A percentile compares a stretch with the other conserved stretches of the same genome.
These are phyloP conservation scores for Coprinopsis sp. DNA, from an alignment of 768 basidiomycete genomes.

Conservation along the genomic window DNA sequence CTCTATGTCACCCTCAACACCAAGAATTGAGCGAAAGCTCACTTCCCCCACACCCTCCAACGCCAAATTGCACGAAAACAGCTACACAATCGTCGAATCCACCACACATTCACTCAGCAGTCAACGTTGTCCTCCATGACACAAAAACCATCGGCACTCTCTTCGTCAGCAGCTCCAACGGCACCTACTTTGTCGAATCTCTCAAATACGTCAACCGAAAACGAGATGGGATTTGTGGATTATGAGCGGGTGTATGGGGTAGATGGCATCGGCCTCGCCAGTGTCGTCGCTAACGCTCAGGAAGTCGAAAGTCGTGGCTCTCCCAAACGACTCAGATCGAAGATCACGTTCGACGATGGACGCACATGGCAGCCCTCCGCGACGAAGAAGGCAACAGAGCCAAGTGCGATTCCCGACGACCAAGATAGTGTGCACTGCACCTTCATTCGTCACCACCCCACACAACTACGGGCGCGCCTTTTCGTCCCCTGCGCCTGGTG, in stretches of 20 bases:
- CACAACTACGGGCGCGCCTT: slow-evolving; percentile 95
- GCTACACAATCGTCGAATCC: slow-evolving; percentile 93
- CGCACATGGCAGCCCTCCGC: slow-evolving; percentile 63
- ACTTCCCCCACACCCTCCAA: slow-evolving; percentile 87
- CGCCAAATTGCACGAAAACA: slow-evolving; percentile 78
- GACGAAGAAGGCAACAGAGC: slow-evolving; percentile 61
- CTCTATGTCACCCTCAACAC: slow-evolving; percentile 87
- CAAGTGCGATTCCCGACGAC: slow-evolving; percentile 55
- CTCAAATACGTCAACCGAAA: slow-evolving; percentile 89
- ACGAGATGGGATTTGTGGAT: slow-evolving; percentile 85
- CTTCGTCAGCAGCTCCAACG: slow-evolving; percentile 94
- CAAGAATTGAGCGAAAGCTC: slow-evolving; percentile 78
- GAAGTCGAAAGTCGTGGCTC: slow-evolving; percentile 71
- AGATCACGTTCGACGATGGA: slow-evolving; percentile 89
- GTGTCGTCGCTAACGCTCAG: slow-evolving; percentile 76
- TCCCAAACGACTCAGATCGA: slow-evolving; percentile 69
- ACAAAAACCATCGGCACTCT: slow-evolving; percentile 73
- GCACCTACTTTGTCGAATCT: slow-evolving; percentile 90
- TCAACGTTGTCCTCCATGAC: slow-evolving; percentile 84
- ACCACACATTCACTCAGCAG: slow-evolving; percentile 89
- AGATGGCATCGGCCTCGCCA: slow-evolving; percentile 89
- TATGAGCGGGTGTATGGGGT: slow-evolving; percentile 85
- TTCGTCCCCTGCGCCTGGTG: slow-evolving; percentile 90
- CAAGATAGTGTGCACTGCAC: slow-evolving; percentile 74
- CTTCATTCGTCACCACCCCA: slow-evolving; percentile 88